Percentiles rank a stretch among this genome's conserved stretches.
Conservation (phyloP, 1,284 basidiomycete species). For the Papiliotrema flavescens region DNA sequence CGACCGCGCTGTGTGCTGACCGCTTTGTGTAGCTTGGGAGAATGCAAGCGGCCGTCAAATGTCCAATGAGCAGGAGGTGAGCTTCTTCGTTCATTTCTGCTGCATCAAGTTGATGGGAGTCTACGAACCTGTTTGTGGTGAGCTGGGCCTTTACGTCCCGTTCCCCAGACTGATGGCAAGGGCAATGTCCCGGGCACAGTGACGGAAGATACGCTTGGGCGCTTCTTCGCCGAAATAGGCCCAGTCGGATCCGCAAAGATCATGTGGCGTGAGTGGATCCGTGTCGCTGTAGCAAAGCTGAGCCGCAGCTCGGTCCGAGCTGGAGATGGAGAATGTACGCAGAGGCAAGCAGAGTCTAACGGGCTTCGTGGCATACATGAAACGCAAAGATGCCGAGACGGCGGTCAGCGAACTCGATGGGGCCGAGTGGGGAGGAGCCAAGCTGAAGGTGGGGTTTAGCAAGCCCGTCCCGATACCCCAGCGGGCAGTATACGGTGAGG, state of each 20-base stretch:
- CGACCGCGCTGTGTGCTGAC: constrained; percentile 12
- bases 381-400: constrained; percentile 78
- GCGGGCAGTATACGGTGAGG: constrained; percentile 73
- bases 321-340: constrained; percentile 62
- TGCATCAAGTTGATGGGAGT: constrained; percentile 52
- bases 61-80: constrained; percentile 31
- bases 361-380: constrained; percentile 96
- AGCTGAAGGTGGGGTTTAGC: constrained; percentile 88
- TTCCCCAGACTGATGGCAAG: constrained; percentile 14
- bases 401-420: constrained; percentile 86
- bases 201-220: constrained; percentile 75
- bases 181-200: constrained; percentile 75
- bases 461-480: constrained; percentile 83
- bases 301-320: constrained; percentile 37
- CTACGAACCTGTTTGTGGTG: constrained; percentile 90
- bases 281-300: not conserved
- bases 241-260: constrained; percentile 65
- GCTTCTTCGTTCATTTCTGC: not conserved
- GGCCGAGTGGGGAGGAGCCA: constrained; percentile 81
- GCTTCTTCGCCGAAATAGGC: constrained; percentile 69
- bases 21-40: constrained; percentile 23
- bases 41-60: constrained; percentile 11
- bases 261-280: constrained; percentile 81
- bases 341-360: constrained; percentile 68
- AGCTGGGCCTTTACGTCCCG: constrained; percentile 1